Evolutionary conservation across 192 early-diverging fungal genomes (phyloP), one percentile per base, ranked within the genome.

Genomic region (Coemansia furcata): DNA sequence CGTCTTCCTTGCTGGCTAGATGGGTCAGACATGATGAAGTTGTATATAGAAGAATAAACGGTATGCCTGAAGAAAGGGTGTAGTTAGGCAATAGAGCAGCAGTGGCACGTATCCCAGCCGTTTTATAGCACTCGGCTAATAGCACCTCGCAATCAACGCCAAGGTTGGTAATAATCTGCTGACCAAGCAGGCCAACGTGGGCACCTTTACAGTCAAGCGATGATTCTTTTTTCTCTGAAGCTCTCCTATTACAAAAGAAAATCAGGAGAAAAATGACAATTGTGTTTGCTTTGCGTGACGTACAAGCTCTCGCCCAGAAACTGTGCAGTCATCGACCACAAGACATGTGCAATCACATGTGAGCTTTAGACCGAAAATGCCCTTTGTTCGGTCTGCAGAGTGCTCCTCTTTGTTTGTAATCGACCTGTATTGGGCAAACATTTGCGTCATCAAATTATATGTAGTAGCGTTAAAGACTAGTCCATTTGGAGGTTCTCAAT

Each of bases 401-500:
- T 21, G 9, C 39, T 8, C 21, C n/a, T 7, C 7, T 9, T 47
- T 5, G 6, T 21, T 21, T 54, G 29, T 8, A 54, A 54, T 11
- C 26, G 11, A 26, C 10, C 5, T 54, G 12, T 54, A 54, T 54
- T 54, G 19, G 21, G n/a, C 14, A 32, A 26, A 14, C 26, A 30
- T 15, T 4, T 32, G 32, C 32, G 12, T 2, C 50, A 15, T 19
- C 23, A 12, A 26, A 14, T 2, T 8, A 15, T n/a, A 26, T 50
- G 19, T 21, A 12, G 50, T 11, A 3, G 50, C 2, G 11, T 1
- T 10, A 30, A 3, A 10, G 11, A 17, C 19, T 23, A 60, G 30
- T 32, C 35, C 36, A 60, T 10, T 6, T 7, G 65, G 39, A 75
- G 62, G 35, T 72, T 58, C 15, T 78, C 73, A 30, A 80, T 68